Base-by-base conservation (phyloP, 2,329 filamentous ascomycete genomes). In the Neophaeococcomyces mojaviensis region DNA sequence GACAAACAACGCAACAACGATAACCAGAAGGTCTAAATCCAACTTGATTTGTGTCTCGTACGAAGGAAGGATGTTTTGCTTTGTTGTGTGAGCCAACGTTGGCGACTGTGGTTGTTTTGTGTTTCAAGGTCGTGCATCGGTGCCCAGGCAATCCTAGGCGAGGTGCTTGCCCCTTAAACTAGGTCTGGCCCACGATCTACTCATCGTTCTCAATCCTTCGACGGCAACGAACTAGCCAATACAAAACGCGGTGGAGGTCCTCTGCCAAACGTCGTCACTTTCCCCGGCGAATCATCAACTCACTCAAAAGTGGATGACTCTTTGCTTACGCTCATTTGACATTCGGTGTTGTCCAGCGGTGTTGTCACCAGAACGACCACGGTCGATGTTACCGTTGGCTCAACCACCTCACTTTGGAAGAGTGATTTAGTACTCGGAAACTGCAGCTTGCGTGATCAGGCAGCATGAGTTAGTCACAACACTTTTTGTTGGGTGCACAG, bases 121-220 rank as follows among this genome's bases (percentile, higher is more conserved):
- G 10, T 28, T 5, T 6, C 10, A 10, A 28, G 10, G 24, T 10
- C 10, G 24, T 28, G 24, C 5, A 10, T 10, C 10, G 24, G 10
- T 5, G 24, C 24, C 10, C 24, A 28, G 24, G 28, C 28, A 34
- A 43, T 43, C 26, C 40, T 42, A 43, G 40, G 40, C 40, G 40
- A 35, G 12, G 3, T 37, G 20, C 41, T 28, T 44, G 32, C 32
- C 41, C 41, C 41, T 37, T 44, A 44, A 44, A 18, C n/a, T 15
- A 44, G 19, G 32, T 37, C 41, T 30, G 41, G 33, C 41, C 41
- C 20, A 44, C 13, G 33, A 44, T 44, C 19, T 44, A 44, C 41
- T 44, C 32, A 44, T 37, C 41, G 41, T 44, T 33, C 30, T 44
- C 32, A 44, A 37, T 44, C 41, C 41, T 44, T 34, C 41, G 18